Evolutionary conservation across 2,329 filamentous ascomycete species (phyloP).

Genomic region (Cercospora zeina): DNA sequence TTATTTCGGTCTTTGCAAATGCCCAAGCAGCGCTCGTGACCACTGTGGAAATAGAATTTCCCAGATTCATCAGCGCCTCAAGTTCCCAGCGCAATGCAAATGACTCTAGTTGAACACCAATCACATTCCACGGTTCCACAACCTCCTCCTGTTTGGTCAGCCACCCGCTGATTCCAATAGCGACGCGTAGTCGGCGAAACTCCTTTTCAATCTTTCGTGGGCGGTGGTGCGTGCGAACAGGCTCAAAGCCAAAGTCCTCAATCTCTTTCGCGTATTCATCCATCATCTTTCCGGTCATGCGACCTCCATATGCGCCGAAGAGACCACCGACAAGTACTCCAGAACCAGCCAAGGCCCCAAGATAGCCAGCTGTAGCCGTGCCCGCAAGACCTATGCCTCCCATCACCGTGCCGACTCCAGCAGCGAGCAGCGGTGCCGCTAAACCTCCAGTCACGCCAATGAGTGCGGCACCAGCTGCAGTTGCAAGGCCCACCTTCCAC

Average conservation of each 20-base stretch:
- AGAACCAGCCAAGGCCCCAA: slow-evolving; percentile 78
- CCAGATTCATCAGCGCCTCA: slow-evolving; percentile 72
- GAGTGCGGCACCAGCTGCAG: slow-evolving; percentile 81
- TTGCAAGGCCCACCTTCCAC: slow-evolving; percentile 83
- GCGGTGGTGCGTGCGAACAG: slow-evolving; percentile 62
- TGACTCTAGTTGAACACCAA: slow-evolving; percentile 71
- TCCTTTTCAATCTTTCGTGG: slow-evolving; percentile 55
- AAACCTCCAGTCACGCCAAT: slow-evolving; percentile 82
- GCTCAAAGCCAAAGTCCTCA: slow-evolving; percentile 83
- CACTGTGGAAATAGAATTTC: slow-evolving; percentile 73
- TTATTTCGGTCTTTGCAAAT: slow-evolving; percentile 70
- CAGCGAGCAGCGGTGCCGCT: slow-evolving; percentile 72
- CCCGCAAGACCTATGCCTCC: slow-evolving; percentile 41
- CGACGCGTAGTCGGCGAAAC: slow-evolving; percentile 65
- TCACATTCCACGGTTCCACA: slow-evolving; percentile 72
- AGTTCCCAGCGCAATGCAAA: slow-evolving; percentile 85
- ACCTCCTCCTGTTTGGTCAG: slow-evolving; percentile 70
- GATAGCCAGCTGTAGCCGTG: slow-evolving; percentile 71
- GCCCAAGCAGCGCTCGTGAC: slow-evolving; percentile 80
- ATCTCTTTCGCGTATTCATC: slow-evolving; percentile 84
- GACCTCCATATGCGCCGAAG: slow-evolving; percentile 86
- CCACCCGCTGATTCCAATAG: slow-evolving; percentile 81
- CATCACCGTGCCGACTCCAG: slow-evolving; percentile 70
- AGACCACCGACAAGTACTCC: slow-evolving; percentile 77
- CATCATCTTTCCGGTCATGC: slow-evolving; percentile 82